Evolutionary conservation across 768 basidiomycete species (phyloP), one percentile per base, ranked within the genome.

Genomic region (Sistotremastrum suecicum): DNA sequence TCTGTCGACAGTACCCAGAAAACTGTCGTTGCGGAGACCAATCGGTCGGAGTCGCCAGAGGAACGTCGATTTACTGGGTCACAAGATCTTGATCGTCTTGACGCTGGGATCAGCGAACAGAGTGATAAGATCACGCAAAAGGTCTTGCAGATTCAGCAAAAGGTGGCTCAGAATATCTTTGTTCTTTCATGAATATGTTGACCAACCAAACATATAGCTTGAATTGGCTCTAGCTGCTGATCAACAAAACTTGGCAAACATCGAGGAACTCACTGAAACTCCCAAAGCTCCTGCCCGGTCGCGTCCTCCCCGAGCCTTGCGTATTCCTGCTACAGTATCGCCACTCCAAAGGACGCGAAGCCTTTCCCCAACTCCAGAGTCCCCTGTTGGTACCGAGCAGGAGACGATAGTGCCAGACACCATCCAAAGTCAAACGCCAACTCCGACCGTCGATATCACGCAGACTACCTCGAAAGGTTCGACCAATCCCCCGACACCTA

Each of bases 41-140:
- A 20, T 20, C 20, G 20, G 20, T 20, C 20, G 20, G 20, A 20
- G 20, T 20, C 20, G 20, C 20, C 28, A 35, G 28, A 44, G 43
- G 8, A 10, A 35, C 29, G 28, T 11, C 43, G 84, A 82, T 51
- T 57, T 62, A 36, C 70, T 70, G 40, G 83, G 83, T 52, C 83
- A 86, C 56, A 80, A 79, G 28, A 87, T 89, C 80, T 72, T 67
- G 47, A 86, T 84, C n/a, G 83, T 87, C 10, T 20, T 20, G 87
- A 89, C 53, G 80, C 85, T 59, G 80, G 80, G 39, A 87, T 91
- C 59, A 83, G 76, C 51, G 72, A 80, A 56, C 80, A 80, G 59
- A 89, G 83, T 52, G 90, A 92, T 54, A 78, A 75, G 56, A 91
- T 95, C 46, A 82, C 86, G 29, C 77, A 84, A 59, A 88, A 90